Conservation (phyloP, 2,329 filamentous ascomycete genomes). For the Fusarium nygamai region DNA sequence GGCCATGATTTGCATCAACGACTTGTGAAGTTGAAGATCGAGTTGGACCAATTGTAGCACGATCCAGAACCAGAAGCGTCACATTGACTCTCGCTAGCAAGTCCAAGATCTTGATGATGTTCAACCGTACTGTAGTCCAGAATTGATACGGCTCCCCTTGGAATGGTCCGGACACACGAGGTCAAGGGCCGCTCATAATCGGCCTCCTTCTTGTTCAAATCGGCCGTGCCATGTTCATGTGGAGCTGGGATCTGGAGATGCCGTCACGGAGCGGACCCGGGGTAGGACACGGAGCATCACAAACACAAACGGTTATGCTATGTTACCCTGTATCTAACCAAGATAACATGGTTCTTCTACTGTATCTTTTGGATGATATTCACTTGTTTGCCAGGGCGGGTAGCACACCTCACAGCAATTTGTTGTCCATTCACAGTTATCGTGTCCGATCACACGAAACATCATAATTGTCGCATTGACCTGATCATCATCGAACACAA, state of each 20-base stretch:
- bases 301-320: not conserved
- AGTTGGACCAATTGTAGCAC: conserved; percentile 17
- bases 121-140: not conserved
- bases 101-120: not conserved
- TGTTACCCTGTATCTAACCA: conserved; percentile 31
- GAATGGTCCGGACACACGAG: not conserved
- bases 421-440: not conserved
- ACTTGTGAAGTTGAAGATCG: conserved; percentile 14
- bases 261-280: conserved; percentile 31
- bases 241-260: conserved; percentile 12
- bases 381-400: not conserved
- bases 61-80: conserved; percentile 36
- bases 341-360: not conserved
- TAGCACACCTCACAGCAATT: not conserved
- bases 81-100: conserved; percentile 33
- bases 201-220: conserved; percentile 28
- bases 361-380: not conserved
- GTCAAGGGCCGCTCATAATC: conserved; percentile 15
- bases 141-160: not conserved
- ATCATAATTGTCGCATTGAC: conserved; percentile 7
- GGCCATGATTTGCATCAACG: conserved; percentile 28
- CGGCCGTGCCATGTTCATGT: conserved; percentile 17
- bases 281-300: conserved; percentile 27
- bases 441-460: not conserved
- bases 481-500: conserved; percentile 2